A percentile compares a stretch with the other conserved stretches of the same genome.
Evolutionary conservation across 2,329 filamentous ascomycete species (phyloP).

Genomic region (Clonostachys sp.): DNA sequence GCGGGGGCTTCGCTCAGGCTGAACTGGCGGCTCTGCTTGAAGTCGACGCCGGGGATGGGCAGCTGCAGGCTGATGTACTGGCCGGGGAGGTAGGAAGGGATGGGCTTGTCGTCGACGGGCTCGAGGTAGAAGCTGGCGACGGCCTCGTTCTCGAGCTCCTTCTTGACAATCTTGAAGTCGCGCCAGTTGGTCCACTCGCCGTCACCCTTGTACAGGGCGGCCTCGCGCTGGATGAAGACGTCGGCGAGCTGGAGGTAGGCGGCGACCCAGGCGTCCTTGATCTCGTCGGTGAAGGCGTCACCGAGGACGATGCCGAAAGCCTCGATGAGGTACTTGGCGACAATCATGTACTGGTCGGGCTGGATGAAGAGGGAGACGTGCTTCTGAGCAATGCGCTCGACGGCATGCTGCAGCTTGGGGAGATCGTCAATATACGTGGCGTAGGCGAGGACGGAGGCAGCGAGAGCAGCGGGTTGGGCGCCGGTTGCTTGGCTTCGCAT

Average conservation of each 20-base stretch:
- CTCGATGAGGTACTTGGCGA: slow-evolving; percentile 62
- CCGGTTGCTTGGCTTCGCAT: slow-evolving; percentile 63
- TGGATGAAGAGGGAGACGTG: slow-evolving; percentile 67
- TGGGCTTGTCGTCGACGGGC: slow-evolving; percentile 47
- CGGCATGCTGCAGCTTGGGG: slow-evolving; percentile 45
- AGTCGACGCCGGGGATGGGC: slow-evolving; percentile 50
- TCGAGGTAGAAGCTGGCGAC: slow-evolving; percentile 69
- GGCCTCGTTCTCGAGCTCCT: slow-evolving; percentile 53
- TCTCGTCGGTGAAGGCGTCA: slow-evolving; percentile 58
- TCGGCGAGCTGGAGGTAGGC: slow-evolving; percentile 69
- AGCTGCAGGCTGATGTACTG: slow-evolving; percentile 69
- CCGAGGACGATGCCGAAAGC: slow-evolving; percentile 67
- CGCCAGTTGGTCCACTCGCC: slow-evolving; percentile 42
- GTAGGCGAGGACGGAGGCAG: slow-evolving; percentile 66
- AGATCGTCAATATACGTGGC: slow-evolving; percentile 70
- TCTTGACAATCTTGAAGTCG: slow-evolving; percentile 51
- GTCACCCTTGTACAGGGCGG: slow-evolving; percentile 50
- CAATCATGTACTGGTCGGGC: slow-evolving; percentile 66
- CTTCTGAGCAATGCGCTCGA: slow-evolving; percentile 72
- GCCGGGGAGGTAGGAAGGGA: slow-evolving; percentile 63
- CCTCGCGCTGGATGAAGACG: slow-evolving; percentile 65
- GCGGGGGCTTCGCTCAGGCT: slow-evolving; percentile 58
- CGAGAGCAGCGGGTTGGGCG: slow-evolving; percentile 66
- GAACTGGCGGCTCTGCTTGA: slow-evolving; percentile 71
- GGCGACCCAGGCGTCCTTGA: slow-evolving; percentile 66